These are phyloP conservation scores for Phytophthora nicotianae DNA, from an alignment of 352 stramenopile genomes.

Conservation along the genomic window DNA sequence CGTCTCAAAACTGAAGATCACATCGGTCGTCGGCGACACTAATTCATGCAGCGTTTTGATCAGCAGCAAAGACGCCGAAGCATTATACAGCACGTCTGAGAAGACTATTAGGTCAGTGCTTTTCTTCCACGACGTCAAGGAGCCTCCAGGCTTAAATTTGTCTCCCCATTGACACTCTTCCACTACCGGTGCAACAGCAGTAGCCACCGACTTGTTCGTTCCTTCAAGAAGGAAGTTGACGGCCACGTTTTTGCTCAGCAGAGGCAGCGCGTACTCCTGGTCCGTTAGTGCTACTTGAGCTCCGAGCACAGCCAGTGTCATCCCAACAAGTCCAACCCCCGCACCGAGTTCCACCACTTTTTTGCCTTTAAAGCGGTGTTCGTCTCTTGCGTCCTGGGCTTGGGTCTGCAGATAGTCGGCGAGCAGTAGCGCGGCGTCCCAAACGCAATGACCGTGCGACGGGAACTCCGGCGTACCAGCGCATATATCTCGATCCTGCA, in stretches of 20 bases:
- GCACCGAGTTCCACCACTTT: conserved; percentile 52
- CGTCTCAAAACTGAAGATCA: conserved; percentile 56
- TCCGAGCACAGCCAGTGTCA: conserved; percentile 50
- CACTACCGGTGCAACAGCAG: conserved; percentile 25
- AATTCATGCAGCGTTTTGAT: conserved; percentile 42
- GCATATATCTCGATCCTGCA: conserved; percentile 47
- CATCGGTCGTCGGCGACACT: conserved; percentile 27
- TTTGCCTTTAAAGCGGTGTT: conserved; percentile 10
- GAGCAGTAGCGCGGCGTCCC: conserved; percentile 58
- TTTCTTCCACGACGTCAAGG: conserved; percentile 35
- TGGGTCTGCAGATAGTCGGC: conserved; percentile 51
- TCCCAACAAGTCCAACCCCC: conserved; percentile 57
- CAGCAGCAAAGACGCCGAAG: conserved; percentile 40
- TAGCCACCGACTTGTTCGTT: conserved; percentile 2
- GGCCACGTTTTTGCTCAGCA: conserved; percentile 53
- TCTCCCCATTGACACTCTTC: conserved; percentile 54
- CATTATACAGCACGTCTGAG: conserved; percentile 61
- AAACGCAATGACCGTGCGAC: conserved; percentile 63
- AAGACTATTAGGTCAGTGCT: conserved; percentile 47
- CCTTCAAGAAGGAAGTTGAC: conserved; percentile 38
- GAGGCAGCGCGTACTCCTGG: conserved; percentile 53
- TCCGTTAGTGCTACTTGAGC: conserved; percentile 52
- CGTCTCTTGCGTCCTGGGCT: conserved; percentile 7
- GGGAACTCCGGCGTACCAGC: conserved; percentile 40
- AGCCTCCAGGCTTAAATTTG: conserved; percentile 17